Conservation (phyloP, 106 monocot genomes). For the Apostasia ramifera region DNA sequence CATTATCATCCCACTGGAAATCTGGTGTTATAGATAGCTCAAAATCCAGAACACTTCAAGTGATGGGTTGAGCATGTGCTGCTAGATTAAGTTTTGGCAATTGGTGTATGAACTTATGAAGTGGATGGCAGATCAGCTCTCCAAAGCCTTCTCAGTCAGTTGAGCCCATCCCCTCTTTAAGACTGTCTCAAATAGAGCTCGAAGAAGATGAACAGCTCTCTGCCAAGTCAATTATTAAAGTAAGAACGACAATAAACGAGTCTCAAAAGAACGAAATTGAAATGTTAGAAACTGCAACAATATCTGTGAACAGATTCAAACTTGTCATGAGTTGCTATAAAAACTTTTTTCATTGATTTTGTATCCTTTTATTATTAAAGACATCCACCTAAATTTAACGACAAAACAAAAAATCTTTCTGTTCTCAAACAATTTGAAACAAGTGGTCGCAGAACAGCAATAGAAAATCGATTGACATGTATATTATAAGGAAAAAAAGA, state of each 20-base stretch:
- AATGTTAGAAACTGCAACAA: not conserved
- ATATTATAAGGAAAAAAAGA: too few species aligned
- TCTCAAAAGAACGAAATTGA: not conserved
- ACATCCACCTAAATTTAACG: too few species aligned
- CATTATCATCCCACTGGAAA: slow-evolving; percentile 88
- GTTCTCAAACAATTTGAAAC: too few species aligned
- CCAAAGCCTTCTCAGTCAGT: slow-evolving; percentile 85
- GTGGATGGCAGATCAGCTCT: slow-evolving; percentile 72
- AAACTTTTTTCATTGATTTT: too few species aligned
- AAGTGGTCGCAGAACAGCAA: too few species aligned
- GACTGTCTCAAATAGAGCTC: slow-evolving; percentile 95
- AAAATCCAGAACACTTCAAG: slow-evolving; percentile 79
- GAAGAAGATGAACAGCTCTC: slow-evolving; percentile 93
- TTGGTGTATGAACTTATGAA: slow-evolving; percentile 82
- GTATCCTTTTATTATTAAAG: too few species aligned
- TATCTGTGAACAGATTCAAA: too few species aligned
- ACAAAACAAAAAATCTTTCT: too few species aligned
- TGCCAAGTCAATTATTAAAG: slow-evolving; percentile 15
- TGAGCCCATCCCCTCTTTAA: slow-evolving; percentile 97
- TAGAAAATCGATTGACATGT: too few species aligned
- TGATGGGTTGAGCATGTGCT: slow-evolving; percentile 95
- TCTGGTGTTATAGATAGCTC: slow-evolving; percentile 96
- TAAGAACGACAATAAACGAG: not conserved
- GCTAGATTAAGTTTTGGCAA: slow-evolving; percentile 88
- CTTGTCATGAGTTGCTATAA: too few species aligned